Base-by-base conservation (phyloP, 2,329 filamentous ascomycete genomes). In the Cercospora sp. region DNA sequence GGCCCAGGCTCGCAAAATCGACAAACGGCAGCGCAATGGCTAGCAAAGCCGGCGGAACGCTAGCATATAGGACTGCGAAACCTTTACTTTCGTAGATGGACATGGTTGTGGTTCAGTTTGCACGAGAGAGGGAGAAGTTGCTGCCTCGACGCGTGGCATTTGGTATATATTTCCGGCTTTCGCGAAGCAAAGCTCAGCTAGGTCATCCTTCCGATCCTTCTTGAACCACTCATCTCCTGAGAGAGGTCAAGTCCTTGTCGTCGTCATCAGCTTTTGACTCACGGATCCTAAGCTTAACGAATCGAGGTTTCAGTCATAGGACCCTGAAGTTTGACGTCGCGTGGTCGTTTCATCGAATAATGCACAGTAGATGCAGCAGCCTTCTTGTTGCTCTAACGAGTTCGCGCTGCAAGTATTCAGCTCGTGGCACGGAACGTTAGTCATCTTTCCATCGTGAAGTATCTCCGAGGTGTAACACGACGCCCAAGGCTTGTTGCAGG, bases 11-110 rank as follows among this genome's bases (percentile, higher is more conserved):
- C 0, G 53, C 8, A 10, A 65, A 40, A 9, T 63, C 18, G 18
- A 37, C 43, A 4, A 63, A 53, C 13, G 40, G 61, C 13, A 63
- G 45, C 18, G 13, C 28, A 13, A 63, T 34, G n/a, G 61, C 61
- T 12, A 63, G 28, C 16, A 63, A n/a, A 5, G n/a, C 18, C 30
- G 53, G 63, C 7, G 37, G 37, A 32, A 49, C 18, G 26, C 55
- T 58, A 2, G 63, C 63, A 26, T 59, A 59, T 8, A 59, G 16
- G 8, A 60, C 43, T 3, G 53, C 53, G 37, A 60, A 59, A 8
- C 21, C 63, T 49, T 59, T 65, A 6, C 63, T 59, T 37, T 65
- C 55, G 53, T 58, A 49, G 2, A 59, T 49, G 6, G 63, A 65
- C 63, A 65, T 24, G 24, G 24, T 24, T 24, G 24, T 24, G 24